Evolutionary conservation across 495 filamentous ascomycete species (phyloP).

Genomic region (Penicillium herquei): DNA sequence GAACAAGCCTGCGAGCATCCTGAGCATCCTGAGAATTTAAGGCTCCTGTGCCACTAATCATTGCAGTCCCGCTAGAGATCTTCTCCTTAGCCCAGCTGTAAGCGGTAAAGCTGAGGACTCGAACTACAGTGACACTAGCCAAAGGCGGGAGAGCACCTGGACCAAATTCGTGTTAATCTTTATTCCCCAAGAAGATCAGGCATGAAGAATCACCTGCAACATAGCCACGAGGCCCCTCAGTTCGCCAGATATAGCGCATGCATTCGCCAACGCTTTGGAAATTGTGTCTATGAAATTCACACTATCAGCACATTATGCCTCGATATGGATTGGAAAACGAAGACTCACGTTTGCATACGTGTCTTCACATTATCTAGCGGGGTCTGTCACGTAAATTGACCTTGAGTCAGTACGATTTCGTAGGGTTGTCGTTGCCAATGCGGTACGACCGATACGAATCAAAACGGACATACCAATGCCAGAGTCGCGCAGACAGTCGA

Average conservation of each 20-base stretch:
- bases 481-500: constrained; percentile 46
- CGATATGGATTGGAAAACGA: neutral
- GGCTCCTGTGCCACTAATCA: constrained; percentile 56
- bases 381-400: constrained; percentile 25
- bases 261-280: constrained; percentile 44
- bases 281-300: constrained; percentile 31
- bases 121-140: constrained; percentile 82
- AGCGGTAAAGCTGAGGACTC: constrained; percentile 89
- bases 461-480: constrained; percentile 38
- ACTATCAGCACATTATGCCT: too few species aligned
- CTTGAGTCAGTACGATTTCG: neutral
- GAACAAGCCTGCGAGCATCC: constrained; percentile 42
- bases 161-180: neutral
- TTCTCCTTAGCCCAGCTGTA: constrained; percentile 82
- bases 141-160: constrained; percentile 77
- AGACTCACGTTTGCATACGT: constrained; percentile 49
- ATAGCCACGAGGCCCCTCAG: constrained; percentile 47
- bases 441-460: neutral
- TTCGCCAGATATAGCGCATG: constrained; percentile 44
- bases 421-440: neutral
- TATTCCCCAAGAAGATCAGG: neutral
- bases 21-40: constrained; percentile 60
- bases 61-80: constrained; percentile 48
- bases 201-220: constrained; percentile 38
- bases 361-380: constrained; percentile 51